phyloP scores from a whole-genome alignment of 306 rosid species.

The Citrullus mucosospermus region DNA sequence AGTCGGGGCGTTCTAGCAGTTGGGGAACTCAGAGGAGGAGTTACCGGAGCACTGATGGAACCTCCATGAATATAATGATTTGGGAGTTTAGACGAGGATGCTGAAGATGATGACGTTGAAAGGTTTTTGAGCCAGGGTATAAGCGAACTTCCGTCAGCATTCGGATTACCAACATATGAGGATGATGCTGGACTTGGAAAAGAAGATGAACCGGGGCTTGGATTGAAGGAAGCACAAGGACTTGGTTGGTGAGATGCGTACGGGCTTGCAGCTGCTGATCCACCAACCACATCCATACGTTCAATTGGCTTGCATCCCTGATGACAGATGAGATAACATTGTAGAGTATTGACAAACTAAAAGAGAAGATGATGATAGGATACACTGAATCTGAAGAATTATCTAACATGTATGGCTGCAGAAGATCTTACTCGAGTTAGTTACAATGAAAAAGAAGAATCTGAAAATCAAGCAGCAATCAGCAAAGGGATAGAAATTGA shows the following conservation, averaged over 20 bases:
- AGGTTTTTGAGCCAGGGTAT: slow-evolving; percentile 90
- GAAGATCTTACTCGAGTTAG: neutral
- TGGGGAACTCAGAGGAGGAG: slow-evolving; percentile 91
- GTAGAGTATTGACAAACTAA: neutral
- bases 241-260: slow-evolving; percentile 71
- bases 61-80: slow-evolving; percentile 46
- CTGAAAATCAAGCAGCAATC: neutral
- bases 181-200: slow-evolving; percentile 78
- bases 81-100: slow-evolving; percentile 59
- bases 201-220: slow-evolving; percentile 83
- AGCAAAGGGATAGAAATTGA: neutral
- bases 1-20: slow-evolving; percentile 59
- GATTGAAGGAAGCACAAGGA: slow-evolving; percentile 77
- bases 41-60: slow-evolving; percentile 82
- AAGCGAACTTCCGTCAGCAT: slow-evolving; percentile 54
- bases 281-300: slow-evolving; percentile 45
- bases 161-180: slow-evolving; percentile 40
- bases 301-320: slow-evolving; percentile 81
- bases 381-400: neutral
- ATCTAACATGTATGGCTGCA: neutral
- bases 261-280: slow-evolving; percentile 55
- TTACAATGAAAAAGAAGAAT: neutral
- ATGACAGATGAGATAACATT: slow-evolving; percentile 14
- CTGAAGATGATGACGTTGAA: slow-evolving; percentile 66
- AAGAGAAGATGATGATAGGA: neutral